A percentile compares a stretch with the other conserved stretches of the same genome.
Conservation (phyloP, 1,284 basidiomycete genomes). For the Tilletiopsis washingtonensis region DNA sequence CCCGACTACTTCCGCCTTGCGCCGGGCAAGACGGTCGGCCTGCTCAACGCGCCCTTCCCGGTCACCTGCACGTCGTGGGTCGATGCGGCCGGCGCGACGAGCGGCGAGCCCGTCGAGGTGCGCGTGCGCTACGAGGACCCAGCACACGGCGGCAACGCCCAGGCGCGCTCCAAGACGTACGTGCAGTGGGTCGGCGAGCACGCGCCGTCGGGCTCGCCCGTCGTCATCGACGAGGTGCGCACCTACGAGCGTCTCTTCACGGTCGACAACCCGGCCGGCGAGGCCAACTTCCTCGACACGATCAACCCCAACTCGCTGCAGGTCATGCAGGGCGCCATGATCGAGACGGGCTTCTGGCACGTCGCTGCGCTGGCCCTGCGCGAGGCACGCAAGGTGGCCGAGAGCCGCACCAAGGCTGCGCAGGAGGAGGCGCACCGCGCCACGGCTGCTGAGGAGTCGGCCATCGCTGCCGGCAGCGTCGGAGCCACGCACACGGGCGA, state of each 20-base stretch:
- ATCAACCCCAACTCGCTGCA: constrained; percentile 73
- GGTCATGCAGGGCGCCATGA: constrained; percentile 67
- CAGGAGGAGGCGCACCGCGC: constrained; percentile 51
- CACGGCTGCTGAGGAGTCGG: constrained; percentile 9
- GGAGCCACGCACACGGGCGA: constrained; percentile 9
- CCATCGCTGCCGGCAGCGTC: neutral
- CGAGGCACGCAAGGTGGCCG: constrained; percentile 63
- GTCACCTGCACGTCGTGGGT: constrained; percentile 82
- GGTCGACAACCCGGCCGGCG: constrained; percentile 75
- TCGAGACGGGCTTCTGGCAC: constrained; percentile 83
- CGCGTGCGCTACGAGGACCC: constrained; percentile 62
- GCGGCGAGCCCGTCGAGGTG: constrained; percentile 64
- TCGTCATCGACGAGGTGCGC: constrained; percentile 77
- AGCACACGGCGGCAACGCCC: constrained; percentile 47
- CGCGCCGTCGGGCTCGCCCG: constrained; percentile 63
- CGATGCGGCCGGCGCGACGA: constrained; percentile 59
- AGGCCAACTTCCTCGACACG: constrained; percentile 65
- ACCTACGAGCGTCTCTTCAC: constrained; percentile 92
- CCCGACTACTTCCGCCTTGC: constrained; percentile 96
- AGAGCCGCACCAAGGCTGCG: constrained; percentile 52
- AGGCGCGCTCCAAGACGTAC: constrained; percentile 80
- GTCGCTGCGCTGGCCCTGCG: constrained; percentile 64
- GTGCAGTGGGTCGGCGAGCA: constrained; percentile 97
- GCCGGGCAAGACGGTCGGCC: constrained; percentile 90
- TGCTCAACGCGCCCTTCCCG: constrained; percentile 89